phyloP scores from a whole-genome alignment of 1,139 yeast genomes.

The Yamadazyma trypodendri region DNA sequence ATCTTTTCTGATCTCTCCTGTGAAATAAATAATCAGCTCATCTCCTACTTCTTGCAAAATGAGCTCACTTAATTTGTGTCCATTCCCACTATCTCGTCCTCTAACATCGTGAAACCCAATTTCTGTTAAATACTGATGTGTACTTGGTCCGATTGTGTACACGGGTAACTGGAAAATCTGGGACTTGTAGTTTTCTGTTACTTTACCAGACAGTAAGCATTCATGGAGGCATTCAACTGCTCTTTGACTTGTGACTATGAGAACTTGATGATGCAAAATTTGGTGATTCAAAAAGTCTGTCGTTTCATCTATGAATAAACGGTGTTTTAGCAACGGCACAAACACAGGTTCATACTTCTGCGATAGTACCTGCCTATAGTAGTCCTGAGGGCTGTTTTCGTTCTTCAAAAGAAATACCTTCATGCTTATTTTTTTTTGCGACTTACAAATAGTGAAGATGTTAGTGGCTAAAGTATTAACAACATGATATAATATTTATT shows the following conservation, averaged over 20 bases:
- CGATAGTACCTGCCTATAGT: conserved; percentile 13
- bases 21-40: conserved; percentile 61
- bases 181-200: conserved; percentile 12
- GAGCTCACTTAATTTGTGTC: conserved; percentile 62
- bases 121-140: conserved; percentile 55
- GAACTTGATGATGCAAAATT: conserved; percentile 9
- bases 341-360: conserved; percentile 13
- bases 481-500: background rate
- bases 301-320: conserved; percentile 10
- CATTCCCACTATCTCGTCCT: conserved; percentile 82
- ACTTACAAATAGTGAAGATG: background rate
- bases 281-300: conserved; percentile 9
- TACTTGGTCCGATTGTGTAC: conserved; percentile 93
- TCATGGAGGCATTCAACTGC: conserved; percentile 73
- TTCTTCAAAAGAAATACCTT: conserved; percentile 13
- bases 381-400: conserved; percentile 18
- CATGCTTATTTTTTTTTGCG: conserved; percentile 7
- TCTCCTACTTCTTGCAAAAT: conserved; percentile 45
- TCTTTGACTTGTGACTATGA: conserved; percentile 84
- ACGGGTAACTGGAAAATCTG: conserved; percentile 42
- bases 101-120: conserved; percentile 67
- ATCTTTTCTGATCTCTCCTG: conserved; percentile 84
- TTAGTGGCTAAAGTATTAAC: conserved; percentile 1
- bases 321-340: conserved; percentile 16
- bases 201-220: conserved; percentile 10